Base-by-base conservation (phyloP, 202 grass and related monocot genomes). In the Setaria italica region DNA sequence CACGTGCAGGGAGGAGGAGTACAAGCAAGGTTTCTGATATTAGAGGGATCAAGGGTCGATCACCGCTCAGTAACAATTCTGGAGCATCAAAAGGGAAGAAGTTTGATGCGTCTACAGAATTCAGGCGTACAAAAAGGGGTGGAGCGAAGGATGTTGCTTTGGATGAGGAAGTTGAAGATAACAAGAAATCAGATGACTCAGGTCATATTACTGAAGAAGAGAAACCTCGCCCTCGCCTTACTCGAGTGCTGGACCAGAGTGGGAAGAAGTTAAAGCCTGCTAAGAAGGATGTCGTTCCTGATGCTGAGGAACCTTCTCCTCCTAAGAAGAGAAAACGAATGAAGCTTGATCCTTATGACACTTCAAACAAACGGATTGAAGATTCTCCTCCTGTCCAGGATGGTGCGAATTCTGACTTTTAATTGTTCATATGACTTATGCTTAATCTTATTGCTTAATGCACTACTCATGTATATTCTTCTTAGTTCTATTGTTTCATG, bases 361-460 rank as follows among this genome's bases (percentile, higher is more conserved):
- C 70, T 74, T 98, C 96, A 6, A 98, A 95, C 88, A 98, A 98
- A 89, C 41, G 96, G 67, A 84, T 98, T n/a, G 93, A 98, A 81
- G 91, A 95, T 19, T 90, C 78, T 88, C 70, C 83, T 88, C 63
- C 79, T 76, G 62, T 82, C 47, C 59, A 69, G 21, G 82, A 82
- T 67, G 93, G 96, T 95, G 41, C 0, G 39, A 53, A 37, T 62
- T n/a, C 30, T 78, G 13, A 20, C 54, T 55, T 67, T 66, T 5
- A 75, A 2, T 67, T 25, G 1, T 50, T 50, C 34, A 92, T 3
- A 43, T 15, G 49, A 62, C 39, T 46, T 82, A 2, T 35, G 60
- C 50, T 75, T 34, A 76, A 49, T 17, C 33, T 49, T 81, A 87
- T 10, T 43, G 35, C 8, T 49, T 6, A 62, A 43, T 83, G 11